Conservation (phyloP, 148 eudicot genomes). For the Persicaria maculosa region DNA sequence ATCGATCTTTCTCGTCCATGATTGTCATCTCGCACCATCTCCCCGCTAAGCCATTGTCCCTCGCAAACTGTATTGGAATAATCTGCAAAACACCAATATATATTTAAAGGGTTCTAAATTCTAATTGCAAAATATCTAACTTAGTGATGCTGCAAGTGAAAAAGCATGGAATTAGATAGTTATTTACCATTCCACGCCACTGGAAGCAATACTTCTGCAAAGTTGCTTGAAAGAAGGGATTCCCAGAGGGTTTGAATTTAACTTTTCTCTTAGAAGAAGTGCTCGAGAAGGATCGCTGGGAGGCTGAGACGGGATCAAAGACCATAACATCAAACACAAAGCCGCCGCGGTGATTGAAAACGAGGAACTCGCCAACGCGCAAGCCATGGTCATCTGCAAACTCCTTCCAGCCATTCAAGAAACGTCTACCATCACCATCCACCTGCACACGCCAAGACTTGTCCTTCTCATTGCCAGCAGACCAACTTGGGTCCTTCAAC, state of each 20-base stretch:
- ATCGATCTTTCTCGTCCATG: background rate
- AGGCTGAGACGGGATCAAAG: slow-evolving; percentile 14
- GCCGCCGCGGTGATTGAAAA: background rate
- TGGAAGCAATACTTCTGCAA: too few relatives aligned
- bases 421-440: slow-evolving; percentile 13
- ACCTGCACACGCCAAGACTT: slow-evolving; percentile 14
- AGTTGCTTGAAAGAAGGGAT: too few relatives aligned
- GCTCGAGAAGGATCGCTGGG: background rate
- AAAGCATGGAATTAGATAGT: background rate
- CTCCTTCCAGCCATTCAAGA: slow-evolving; percentile 18
- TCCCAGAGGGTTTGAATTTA: too few relatives aligned
- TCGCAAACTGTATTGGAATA: slow-evolving; percentile 15
- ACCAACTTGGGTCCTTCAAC: background rate
- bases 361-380: slow-evolving; percentile 16
- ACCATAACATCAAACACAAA: slow-evolving; percentile 20
- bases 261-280: too few relatives aligned
- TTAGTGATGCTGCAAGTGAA: too few relatives aligned
- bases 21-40: slow-evolving; percentile 14
- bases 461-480: background rate
- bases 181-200: background rate
- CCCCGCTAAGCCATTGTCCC: slow-evolving; percentile 5
- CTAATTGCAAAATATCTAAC: too few relatives aligned
- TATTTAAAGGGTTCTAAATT: too few relatives aligned
- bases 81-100: background rate
- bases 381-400: slow-evolving; percentile 9